These are phyloP conservation scores for Fusarium globosum DNA, from an alignment of 2,329 filamentous ascomycete species.

Conservation along the genomic window DNA sequence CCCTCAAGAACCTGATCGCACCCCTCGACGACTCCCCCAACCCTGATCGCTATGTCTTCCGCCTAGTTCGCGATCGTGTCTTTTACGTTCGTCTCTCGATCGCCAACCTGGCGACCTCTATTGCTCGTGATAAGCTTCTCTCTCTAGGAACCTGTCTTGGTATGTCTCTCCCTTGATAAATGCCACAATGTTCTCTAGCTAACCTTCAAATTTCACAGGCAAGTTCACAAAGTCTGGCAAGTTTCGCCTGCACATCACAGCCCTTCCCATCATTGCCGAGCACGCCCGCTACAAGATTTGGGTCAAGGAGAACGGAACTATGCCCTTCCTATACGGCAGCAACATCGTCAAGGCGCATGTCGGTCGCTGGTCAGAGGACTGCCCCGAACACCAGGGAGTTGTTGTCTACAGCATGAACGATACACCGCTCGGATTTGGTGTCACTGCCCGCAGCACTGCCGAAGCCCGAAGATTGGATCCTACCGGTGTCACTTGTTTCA, in stretches of 20 bases:
- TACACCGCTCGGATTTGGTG: conserved; percentile 91
- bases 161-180: conserved; percentile 43
- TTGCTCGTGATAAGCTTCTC: conserved; percentile 83
- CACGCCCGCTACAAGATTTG: conserved; percentile 97
- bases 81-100: conserved; percentile 93
- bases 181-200: conserved; percentile 1
- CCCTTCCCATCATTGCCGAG: conserved; percentile 85
- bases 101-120: conserved; percentile 89
- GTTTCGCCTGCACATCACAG: conserved; percentile 93
- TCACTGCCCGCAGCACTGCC: conserved; percentile 87
- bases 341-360: conserved; percentile 80
- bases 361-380: conserved; percentile 89
- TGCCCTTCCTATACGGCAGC: conserved; percentile 96
- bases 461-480: conserved; percentile 88
- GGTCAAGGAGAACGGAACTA: conserved; percentile 95
- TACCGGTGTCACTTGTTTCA: conserved; percentile 87
- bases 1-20: conserved; percentile 85
- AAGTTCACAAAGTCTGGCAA: conserved; percentile 98
- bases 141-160: conserved; percentile 88
- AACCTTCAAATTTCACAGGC: conserved; percentile 58
- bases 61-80: conserved; percentile 82
- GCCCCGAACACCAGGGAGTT: conserved; percentile 91
- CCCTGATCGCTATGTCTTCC: conserved; percentile 85
- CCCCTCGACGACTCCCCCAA: conserved; percentile 75
- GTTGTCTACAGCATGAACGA: conserved; percentile 94